Evolutionary conservation across 2,329 filamentous ascomycete species (phyloP).

Genomic region (Exophiala aquamarina): DNA sequence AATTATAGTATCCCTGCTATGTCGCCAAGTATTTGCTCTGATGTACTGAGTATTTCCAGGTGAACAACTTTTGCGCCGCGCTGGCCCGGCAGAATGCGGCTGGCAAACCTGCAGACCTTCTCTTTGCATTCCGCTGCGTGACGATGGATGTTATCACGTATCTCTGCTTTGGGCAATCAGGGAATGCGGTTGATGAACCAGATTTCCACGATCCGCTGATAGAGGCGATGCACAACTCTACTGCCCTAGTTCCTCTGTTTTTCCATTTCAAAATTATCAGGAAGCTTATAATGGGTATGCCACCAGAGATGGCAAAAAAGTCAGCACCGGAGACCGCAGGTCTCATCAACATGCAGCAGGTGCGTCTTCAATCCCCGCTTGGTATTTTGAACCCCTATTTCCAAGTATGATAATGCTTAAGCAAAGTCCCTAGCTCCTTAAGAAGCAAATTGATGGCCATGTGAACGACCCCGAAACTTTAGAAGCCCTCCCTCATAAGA

Average conservation of each 20-base stretch:
- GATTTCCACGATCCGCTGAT: constrained; percentile 25
- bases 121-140: constrained; percentile 27
- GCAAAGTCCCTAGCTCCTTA: constrained; percentile 13
- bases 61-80: neutral
- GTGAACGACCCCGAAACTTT: constrained; percentile 30
- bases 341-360: constrained; percentile 40
- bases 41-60: neutral
- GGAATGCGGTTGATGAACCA: constrained; percentile 26
- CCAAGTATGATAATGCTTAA: no score
- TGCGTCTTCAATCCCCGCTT: constrained; percentile 11
- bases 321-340: constrained; percentile 38
- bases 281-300: constrained; percentile 38
- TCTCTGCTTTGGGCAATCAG: constrained; percentile 27
- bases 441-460: constrained; percentile 28
- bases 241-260: constrained; percentile 23
- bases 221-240: constrained; percentile 26
- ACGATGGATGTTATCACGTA: constrained; percentile 28
- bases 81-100: constrained; percentile 1
- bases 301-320: constrained; percentile 38
- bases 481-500: constrained; percentile 32
- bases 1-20: neutral
- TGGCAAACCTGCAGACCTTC: constrained; percentile 21
- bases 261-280: constrained; percentile 34
- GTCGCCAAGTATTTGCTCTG: neutral
- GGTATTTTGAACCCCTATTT: no score